Evolutionary conservation across 345 rosid species (phyloP).

Genomic region (Ceriops zippeliana): DNA sequence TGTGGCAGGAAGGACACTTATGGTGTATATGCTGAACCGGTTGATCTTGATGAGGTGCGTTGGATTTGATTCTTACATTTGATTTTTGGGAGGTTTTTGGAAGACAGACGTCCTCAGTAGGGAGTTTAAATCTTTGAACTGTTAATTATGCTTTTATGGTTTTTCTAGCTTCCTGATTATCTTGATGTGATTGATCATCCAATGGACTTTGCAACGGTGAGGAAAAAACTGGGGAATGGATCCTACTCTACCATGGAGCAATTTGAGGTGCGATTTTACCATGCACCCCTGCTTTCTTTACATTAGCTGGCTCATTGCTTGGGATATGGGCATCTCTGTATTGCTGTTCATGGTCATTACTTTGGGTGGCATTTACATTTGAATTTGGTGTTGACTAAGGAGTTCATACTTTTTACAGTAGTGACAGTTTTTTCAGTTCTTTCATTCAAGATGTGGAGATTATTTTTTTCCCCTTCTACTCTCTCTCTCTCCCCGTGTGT

Average conservation of each 20-base stretch:
- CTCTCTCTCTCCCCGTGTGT: not conserved
- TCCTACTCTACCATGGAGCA: slow-evolving; percentile 59
- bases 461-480: no score
- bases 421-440: not conserved
- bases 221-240: slow-evolving; percentile 75
- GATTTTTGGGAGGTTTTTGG: not conserved
- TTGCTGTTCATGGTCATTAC: not conserved
- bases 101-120: not conserved
- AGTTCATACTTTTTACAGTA: not conserved
- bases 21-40: slow-evolving; percentile 94
- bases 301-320: slow-evolving; percentile 3
- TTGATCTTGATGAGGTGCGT: slow-evolving; percentile 88
- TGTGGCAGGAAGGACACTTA: slow-evolving; percentile 87
- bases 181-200: slow-evolving; percentile 74
- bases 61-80: slow-evolving; percentile 5
- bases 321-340: not conserved
- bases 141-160: not conserved
- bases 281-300: slow-evolving; percentile 7
- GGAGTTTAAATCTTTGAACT: not conserved
- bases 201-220: slow-evolving; percentile 78
- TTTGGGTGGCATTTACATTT: not conserved
- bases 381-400: not conserved
- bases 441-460: not conserved
- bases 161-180: slow-evolving; percentile 76
- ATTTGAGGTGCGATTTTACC: slow-evolving; percentile 55